Evolutionary conservation across 2,329 filamentous ascomycete species (phyloP).

Genomic region (Alternaria panax): DNA sequence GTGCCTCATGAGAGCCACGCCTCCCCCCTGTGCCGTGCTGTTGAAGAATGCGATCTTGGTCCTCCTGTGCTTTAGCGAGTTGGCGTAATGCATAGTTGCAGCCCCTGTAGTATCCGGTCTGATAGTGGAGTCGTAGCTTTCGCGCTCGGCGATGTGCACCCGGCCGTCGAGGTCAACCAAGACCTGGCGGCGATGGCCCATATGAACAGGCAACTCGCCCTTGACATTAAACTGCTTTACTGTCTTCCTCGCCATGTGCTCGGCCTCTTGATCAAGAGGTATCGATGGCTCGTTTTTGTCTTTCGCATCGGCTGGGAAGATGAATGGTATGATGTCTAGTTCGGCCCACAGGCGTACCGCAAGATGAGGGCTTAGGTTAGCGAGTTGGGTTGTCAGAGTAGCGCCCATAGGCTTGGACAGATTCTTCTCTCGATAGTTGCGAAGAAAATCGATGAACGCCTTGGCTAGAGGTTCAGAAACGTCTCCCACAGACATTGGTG

Average conservation of each 20-base stretch:
- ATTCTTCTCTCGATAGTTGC: constrained; percentile 69
- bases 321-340: constrained; percentile 76
- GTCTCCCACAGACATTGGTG: constrained; percentile 17
- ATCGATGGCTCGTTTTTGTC: constrained; percentile 54
- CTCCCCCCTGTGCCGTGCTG: constrained; percentile 79
- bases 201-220: constrained; percentile 6
- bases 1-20: constrained; percentile 83
- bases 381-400: constrained; percentile 69
- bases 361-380: constrained; percentile 68
- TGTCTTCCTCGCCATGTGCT: constrained; percentile 81
- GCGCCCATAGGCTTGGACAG: constrained; percentile 77
- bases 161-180: constrained; percentile 70
- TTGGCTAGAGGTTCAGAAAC: constrained; percentile 56
- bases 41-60: constrained; percentile 80
- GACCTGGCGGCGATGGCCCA: constrained; percentile 12
- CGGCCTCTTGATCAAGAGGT: constrained; percentile 79
- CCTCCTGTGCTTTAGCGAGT: constrained; percentile 68
- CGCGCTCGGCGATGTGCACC: constrained; percentile 65
- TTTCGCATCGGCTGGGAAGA: constrained; percentile 54
- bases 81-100: constrained; percentile 68
- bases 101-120: constrained; percentile 66
- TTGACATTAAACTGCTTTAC: constrained; percentile 56
- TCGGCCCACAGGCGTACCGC: constrained; percentile 78
- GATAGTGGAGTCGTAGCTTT: constrained; percentile 69
- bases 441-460: constrained; percentile 65